Evolutionary conservation across 441 rosid species (phyloP).

Genomic region (Arabidopsis lyrata): DNA sequence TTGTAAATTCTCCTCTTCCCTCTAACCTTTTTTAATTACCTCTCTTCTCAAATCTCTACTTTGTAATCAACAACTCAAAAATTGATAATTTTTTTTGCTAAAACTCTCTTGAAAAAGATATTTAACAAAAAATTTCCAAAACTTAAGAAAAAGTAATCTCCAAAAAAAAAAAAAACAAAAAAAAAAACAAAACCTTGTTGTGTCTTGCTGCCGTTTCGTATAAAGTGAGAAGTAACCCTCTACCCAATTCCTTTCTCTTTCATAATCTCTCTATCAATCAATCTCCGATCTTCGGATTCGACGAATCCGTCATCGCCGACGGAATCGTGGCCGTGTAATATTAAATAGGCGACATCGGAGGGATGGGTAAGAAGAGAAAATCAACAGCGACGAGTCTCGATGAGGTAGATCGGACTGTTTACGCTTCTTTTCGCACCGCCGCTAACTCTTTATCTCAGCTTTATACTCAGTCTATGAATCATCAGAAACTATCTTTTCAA

Average conservation of each 20-base stretch:
- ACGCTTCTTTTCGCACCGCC: conserved; percentile 82
- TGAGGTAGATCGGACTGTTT: conserved; percentile 96
- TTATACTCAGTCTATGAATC: conserved; percentile 89
- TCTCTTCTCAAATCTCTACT: no score
- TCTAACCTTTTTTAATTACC: no score
- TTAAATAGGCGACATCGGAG: not conserved
- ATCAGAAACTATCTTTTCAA: conserved; percentile 83
- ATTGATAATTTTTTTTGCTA: no score
- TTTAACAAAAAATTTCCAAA: no score
- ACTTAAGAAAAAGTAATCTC: no score
- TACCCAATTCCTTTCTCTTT: not conserved
- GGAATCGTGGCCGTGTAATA: conserved; percentile 28
- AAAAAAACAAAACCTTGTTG: conserved; percentile 12
- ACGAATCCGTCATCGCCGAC: conserved; percentile 43
- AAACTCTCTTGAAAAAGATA: no score
- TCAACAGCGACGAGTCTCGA: conserved; percentile 82
- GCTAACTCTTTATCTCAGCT: conserved; percentile 93
- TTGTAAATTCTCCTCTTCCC: not conserved
- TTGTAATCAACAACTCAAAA: no score
- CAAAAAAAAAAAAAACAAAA: not conserved
- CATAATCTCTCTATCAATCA: conserved; percentile 7
- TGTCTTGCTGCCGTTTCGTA: conserved; percentile 19
- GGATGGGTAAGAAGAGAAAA: conserved; percentile 90
- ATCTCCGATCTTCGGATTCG: conserved; percentile 18
- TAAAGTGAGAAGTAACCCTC: conserved; percentile 22